phyloP scores from a whole-genome alignment of 768 basidiomycete genomes.

The Mycena leptocephala region DNA sequence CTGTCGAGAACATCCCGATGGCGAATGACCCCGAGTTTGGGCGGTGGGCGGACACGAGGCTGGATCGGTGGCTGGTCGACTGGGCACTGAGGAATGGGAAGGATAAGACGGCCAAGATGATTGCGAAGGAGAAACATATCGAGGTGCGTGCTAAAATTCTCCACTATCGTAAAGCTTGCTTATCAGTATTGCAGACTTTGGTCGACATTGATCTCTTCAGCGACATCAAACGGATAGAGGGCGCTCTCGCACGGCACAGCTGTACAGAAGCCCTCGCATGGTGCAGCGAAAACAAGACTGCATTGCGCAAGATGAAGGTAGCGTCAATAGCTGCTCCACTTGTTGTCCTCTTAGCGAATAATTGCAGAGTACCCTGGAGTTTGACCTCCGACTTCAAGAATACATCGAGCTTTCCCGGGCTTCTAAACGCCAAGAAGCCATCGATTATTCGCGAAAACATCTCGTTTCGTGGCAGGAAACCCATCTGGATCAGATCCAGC shows the following conservation, averaged over 20 bases:
- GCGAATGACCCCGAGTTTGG: slow-evolving; percentile 72
- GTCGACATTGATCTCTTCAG: slow-evolving; percentile 95
- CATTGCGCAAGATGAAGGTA: slow-evolving; percentile 93
- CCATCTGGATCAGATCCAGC: slow-evolving; percentile 83
- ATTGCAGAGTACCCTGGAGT: slow-evolving; percentile 92
- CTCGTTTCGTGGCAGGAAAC: slow-evolving; percentile 88
- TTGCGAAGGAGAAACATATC: slow-evolving; percentile 85
- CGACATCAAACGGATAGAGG: slow-evolving; percentile 91
- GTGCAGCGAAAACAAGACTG: slow-evolving; percentile 97
- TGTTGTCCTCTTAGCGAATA: slow-evolving; percentile 6
- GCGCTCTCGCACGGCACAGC: slow-evolving; percentile 80
- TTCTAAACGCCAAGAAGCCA: slow-evolving; percentile 80
- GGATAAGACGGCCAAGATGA: slow-evolving; percentile 80
- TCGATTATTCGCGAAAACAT: slow-evolving; percentile 88
- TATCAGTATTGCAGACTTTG: slow-evolving; percentile 69
- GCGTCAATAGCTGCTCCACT: slow-evolving; percentile 2
- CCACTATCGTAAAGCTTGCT: background rate
- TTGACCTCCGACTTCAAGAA: slow-evolving; percentile 95
- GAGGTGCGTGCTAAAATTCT: slow-evolving; percentile 69
- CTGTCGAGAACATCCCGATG: slow-evolving; percentile 71
- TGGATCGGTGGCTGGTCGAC: slow-evolving; percentile 94
- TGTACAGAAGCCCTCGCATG: slow-evolving; percentile 94
- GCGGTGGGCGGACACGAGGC: slow-evolving; percentile 84
- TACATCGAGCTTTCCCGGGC: slow-evolving; percentile 92
- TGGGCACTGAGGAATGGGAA: slow-evolving; percentile 90